Evolutionary conservation across 768 basidiomycete genomes (phyloP).

Genomic region (Paxillus ammoniavirescens): DNA sequence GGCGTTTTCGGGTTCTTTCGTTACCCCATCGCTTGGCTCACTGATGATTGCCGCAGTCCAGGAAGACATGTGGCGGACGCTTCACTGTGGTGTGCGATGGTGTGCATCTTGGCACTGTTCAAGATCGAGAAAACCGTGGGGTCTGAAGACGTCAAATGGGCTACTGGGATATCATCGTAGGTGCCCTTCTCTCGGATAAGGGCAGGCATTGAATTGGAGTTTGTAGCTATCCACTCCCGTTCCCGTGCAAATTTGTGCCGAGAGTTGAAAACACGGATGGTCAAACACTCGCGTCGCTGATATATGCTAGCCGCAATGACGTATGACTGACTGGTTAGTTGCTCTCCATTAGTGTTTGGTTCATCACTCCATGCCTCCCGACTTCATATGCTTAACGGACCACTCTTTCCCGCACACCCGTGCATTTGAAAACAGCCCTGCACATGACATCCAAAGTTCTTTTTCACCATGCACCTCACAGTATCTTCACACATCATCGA

Average conservation of each 20-base stretch:
- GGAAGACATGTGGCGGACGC: conserved; percentile 22
- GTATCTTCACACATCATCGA: no score
- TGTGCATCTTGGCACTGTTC: conserved; percentile 15
- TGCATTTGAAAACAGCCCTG: no score
- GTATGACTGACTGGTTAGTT: background rate
- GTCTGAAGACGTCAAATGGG: conserved; percentile 17
- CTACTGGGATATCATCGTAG: conserved; percentile 11
- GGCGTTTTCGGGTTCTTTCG: no score
- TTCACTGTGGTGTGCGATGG: conserved; percentile 22
- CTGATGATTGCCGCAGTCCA: conserved; percentile 5
- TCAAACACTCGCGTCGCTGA: conserved; percentile 11
- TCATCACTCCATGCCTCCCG: background rate
- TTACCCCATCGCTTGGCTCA: no score
- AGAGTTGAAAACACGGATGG: conserved; percentile 16
- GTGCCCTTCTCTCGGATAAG: background rate
- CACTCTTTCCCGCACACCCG: no score
- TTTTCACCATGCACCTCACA: no score
- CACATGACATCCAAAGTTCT: no score
- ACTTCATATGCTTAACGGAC: background rate
- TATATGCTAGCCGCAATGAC: conserved; percentile 5
- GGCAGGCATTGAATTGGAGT: background rate
- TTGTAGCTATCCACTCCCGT: conserved; percentile 15
- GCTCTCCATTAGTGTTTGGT: no score
- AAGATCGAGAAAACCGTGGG: conserved; percentile 16
- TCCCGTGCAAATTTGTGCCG: conserved; percentile 13